Percentiles rank a stretch among this genome's conserved stretches.
Evolutionary conservation across 352 stramenopile genomes (phyloP).

Genomic region (Globisporangium acanthophoron): DNA sequence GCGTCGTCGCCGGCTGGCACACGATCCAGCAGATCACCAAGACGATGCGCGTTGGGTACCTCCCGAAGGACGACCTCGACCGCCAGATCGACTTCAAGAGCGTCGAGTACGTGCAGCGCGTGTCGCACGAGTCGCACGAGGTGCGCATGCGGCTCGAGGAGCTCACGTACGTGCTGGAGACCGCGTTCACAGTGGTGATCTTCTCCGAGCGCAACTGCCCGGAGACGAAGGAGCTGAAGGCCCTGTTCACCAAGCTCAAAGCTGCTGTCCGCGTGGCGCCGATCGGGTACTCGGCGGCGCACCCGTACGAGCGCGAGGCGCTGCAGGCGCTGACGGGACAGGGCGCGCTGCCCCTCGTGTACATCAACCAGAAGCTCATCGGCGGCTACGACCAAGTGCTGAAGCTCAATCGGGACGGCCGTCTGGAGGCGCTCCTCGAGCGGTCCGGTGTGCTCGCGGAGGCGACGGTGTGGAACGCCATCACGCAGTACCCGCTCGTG

Average conservation of each 20-base stretch:
- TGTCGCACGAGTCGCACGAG: conserved; percentile 57
- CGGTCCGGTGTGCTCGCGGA: conserved; percentile 62
- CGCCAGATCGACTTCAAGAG: conserved; percentile 66
- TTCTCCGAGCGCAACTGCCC: conserved; percentile 93
- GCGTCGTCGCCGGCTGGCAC: conserved; percentile 73
- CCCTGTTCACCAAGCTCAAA: conserved; percentile 67
- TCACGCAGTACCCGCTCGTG: conserved; percentile 66
- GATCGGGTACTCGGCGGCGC: conserved; percentile 44
- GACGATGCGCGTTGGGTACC: conserved; percentile 61
- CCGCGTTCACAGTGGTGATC: conserved; percentile 87
- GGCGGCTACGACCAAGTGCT: conserved; percentile 93
- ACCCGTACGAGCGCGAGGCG: conserved; percentile 70
- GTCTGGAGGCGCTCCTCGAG: conserved; percentile 85
- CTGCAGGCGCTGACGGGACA: conserved; percentile 89
- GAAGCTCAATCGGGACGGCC: conserved; percentile 71
- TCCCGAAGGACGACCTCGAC: conserved; percentile 61
- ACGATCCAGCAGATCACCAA: conserved; percentile 70
- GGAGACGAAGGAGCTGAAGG: conserved; percentile 88
- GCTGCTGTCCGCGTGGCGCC: conserved; percentile 49
- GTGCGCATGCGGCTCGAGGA: conserved; percentile 61
- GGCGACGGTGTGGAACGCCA: conserved; percentile 62
- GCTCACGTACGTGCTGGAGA: conserved; percentile 67
- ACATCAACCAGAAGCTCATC: conserved; percentile 91
- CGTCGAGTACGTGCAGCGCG: conserved; percentile 54
- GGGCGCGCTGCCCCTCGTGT: conserved; percentile 93